Evolutionary conservation across 257 asterid genomes (phyloP).

Genomic region (Petrea volubilis): DNA sequence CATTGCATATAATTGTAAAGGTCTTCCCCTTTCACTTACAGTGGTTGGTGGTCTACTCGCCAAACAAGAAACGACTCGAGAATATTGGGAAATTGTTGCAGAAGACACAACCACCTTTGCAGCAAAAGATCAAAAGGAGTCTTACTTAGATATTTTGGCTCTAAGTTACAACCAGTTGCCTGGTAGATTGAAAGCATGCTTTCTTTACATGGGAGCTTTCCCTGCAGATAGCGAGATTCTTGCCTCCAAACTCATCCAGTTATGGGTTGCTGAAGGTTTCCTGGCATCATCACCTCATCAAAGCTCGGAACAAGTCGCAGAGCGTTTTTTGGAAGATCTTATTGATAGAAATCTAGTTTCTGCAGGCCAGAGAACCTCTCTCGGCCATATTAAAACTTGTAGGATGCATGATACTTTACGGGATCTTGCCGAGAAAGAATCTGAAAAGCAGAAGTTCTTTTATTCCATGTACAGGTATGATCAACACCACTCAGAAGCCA

Average conservation of each 20-base stretch:
- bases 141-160: too few species aligned
- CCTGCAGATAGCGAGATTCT: too few species aligned
- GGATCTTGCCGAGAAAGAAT: constrained; percentile 23
- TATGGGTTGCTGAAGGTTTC: too few species aligned
- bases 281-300: background rate
- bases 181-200: too few species aligned
- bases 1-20: background rate
- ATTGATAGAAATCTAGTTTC: constrained; percentile 24
- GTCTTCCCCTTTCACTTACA: constrained; percentile 17
- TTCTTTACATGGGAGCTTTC: too few species aligned
- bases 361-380: background rate
- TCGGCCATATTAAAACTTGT: constrained; percentile 13
- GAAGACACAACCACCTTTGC: too few species aligned
- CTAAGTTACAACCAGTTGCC: too few species aligned
- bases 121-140: too few species aligned
- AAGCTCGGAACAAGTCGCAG: background rate
- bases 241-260: too few species aligned
- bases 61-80: background rate
- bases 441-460: constrained; percentile 18
- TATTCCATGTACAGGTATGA: background rate
- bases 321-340: constrained; percentile 12
- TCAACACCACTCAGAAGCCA: background rate
- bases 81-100: background rate
- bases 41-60: constrained; percentile 25
- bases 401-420: constrained; percentile 26